Percentiles rank a stretch among this genome's conserved stretches.
These are phyloP conservation scores for Penicillium maclennaniae DNA, from an alignment of 495 filamentous ascomycete species.

Conservation along the genomic window DNA sequence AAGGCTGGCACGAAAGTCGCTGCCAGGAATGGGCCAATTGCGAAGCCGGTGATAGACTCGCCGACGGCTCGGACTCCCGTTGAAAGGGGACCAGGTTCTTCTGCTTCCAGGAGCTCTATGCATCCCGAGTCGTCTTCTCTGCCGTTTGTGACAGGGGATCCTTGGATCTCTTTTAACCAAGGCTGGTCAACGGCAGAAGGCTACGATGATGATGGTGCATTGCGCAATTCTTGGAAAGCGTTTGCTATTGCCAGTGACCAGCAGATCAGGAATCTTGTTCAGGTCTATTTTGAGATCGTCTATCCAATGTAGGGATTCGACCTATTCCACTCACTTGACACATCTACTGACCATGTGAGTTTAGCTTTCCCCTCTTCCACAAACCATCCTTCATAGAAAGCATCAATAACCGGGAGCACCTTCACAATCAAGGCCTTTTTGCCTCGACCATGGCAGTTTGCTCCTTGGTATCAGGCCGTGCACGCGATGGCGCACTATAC, in stretches of 20 bases:
- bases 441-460: conserved; percentile 49
- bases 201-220: conserved; percentile 23
- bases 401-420: conserved; percentile 36
- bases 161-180: conserved; percentile 22
- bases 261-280: conserved; percentile 31
- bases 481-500: conserved; percentile 43
- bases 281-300: conserved; percentile 44
- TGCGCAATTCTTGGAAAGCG: conserved; percentile 32
- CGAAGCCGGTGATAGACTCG: conserved; percentile 1
- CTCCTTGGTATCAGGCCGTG: conserved; percentile 42
- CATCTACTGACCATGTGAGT: conserved; percentile 3
- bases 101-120: conserved; percentile 20
- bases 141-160: conserved; percentile 17
- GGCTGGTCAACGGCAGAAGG: conserved; percentile 20
- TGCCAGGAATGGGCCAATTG: conserved; percentile 9
- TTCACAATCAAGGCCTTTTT: conserved; percentile 40
- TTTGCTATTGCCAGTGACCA: conserved; percentile 29
- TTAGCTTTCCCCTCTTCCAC: conserved; percentile 50
- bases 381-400: conserved; percentile 34
- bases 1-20: conserved; percentile 21
- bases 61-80: background rate
- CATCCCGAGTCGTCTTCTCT: conserved; percentile 14
- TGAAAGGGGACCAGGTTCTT: conserved; percentile 16
- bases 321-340: too few species aligned
- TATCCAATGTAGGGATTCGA: conserved; percentile 27